Base-by-base conservation (phyloP, 2,329 filamentous ascomycete genomes). In the Beauveria sp. region DNA sequence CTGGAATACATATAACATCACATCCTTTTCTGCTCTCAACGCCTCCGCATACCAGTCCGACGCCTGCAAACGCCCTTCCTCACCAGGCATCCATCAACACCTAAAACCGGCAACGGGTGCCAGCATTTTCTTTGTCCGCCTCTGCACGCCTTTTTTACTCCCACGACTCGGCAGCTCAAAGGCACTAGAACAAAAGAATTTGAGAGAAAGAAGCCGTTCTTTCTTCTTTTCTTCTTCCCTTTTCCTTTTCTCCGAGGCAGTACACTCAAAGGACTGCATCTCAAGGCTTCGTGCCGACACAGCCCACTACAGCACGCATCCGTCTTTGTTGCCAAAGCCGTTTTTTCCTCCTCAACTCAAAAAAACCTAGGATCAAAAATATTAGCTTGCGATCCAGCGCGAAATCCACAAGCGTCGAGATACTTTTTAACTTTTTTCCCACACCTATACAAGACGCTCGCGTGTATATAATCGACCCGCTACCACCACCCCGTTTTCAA, bases 401-500 rank as follows among this genome's bases (percentile, higher is more conserved):
- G 31, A 24, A 22, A 16, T 34, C 42, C 43, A 48, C 26, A 48
- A 5, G 3, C 42, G 43, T 34, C 18, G 43, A 34, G 1, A 38
- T 42, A 45, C 20, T 34, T 51, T 42, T 53, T 18, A 18, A 20
- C 28, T 58, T 49, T 40, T 22, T n/a, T 6, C 20, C 20, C 28
- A 34, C 31, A 34, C 14, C 26, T 48, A 10, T n/a, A 31, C 20
- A 49, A 58, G 55, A 58, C 45, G 58, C 58, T 46, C 48, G 49
- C 42, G 58, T 60, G 20, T 31, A 60, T 52, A 52, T 45, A 28
- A 45, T 16, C 46, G 22, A 60, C 58, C 49, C 40, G 22, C 49
- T 22, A 38, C 60, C 45, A 38, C 60, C 53, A 28, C 40, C 40
- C 51, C 51, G 60, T 61, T 61, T 61, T 61, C 60, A 51, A 62